phyloP scores from a whole-genome alignment of 192 early-diverging fungal genomes.

The Dissophora globulifera region DNA sequence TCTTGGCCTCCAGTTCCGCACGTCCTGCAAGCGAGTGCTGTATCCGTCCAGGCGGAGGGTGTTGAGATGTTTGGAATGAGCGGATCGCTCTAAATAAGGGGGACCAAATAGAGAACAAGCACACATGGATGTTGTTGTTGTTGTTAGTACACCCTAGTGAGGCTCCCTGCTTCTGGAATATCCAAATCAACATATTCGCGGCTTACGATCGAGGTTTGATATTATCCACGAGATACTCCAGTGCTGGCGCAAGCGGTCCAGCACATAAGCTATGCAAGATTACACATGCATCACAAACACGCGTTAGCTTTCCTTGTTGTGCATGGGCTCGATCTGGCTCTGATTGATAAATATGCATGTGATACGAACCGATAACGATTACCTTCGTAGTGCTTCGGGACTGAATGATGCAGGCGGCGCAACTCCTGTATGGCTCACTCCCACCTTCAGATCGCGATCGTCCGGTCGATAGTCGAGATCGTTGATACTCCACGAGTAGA shows the following conservation, averaged over 20 bases:
- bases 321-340: neutral
- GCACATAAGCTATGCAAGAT: slow-evolving; percentile 21
- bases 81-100: neutral
- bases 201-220: slow-evolving; percentile 38
- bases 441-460: neutral
- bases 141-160: too few relatives aligned
- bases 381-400: slow-evolving; percentile 16
- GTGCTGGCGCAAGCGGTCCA: slow-evolving; percentile 24
- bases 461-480: slow-evolving; percentile 34
- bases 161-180: too few relatives aligned
- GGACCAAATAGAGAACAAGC: too few relatives aligned
- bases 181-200: neutral
- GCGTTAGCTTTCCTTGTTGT: neutral
- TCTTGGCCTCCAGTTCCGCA: slow-evolving; percentile 1
- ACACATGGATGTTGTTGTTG: too few relatives aligned
- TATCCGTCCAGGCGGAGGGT: neutral
- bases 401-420: neutral
- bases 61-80: neutral
- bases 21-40: neutral
- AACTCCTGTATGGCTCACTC: slow-evolving; percentile 1
- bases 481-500: slow-evolving; percentile 24
- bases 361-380: too few relatives aligned
- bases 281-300: too few relatives aligned
- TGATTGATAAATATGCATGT: too few relatives aligned
- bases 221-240: slow-evolving; percentile 24